These are phyloP conservation scores for Gyromitra esculenta DNA, from an alignment of 2,329 filamentous ascomycete species.

Conservation along the genomic window DNA sequence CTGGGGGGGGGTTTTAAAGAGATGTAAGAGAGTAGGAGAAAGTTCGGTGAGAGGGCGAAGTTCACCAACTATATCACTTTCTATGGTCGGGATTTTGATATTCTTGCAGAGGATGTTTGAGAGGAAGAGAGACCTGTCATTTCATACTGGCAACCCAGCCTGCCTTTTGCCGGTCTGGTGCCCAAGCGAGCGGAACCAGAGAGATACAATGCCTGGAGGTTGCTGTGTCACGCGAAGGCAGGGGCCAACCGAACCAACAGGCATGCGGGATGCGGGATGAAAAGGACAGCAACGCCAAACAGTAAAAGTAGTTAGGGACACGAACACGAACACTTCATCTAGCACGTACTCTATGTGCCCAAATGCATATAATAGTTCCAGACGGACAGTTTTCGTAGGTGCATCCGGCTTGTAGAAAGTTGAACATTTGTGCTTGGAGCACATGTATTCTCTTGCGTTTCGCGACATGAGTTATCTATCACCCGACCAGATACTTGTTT, in stretches of 20 bases:
- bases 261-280: conserved; percentile 19
- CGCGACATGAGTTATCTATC: conserved; percentile 7
- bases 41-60: conserved; percentile 7
- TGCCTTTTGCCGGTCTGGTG: conserved; percentile 19
- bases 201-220: conserved; percentile 16
- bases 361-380: conserved; percentile 18
- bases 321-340: conserved; percentile 36
- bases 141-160: conserved; percentile 36
- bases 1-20: neutral
- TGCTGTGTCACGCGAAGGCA: conserved; percentile 8
- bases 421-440: neutral
- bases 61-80: conserved; percentile 42
- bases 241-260: conserved; percentile 39
- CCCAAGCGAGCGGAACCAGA: conserved; percentile 36
- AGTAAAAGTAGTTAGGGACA: conserved; percentile 14
- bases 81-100: conserved; percentile 18
- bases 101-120: conserved; percentile 10
- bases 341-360: conserved; percentile 23
- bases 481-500: conserved; percentile 20
- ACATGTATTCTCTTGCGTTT: neutral
- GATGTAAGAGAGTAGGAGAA: conserved; percentile 1
- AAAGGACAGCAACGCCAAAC: conserved; percentile 42
- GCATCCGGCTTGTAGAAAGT: conserved; percentile 19
- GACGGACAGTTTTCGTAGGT: conserved; percentile 26
- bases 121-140: conserved; percentile 40